Conservation (phyloP, 208 protist genomes). For the Wallacemonas sp. region DNA sequence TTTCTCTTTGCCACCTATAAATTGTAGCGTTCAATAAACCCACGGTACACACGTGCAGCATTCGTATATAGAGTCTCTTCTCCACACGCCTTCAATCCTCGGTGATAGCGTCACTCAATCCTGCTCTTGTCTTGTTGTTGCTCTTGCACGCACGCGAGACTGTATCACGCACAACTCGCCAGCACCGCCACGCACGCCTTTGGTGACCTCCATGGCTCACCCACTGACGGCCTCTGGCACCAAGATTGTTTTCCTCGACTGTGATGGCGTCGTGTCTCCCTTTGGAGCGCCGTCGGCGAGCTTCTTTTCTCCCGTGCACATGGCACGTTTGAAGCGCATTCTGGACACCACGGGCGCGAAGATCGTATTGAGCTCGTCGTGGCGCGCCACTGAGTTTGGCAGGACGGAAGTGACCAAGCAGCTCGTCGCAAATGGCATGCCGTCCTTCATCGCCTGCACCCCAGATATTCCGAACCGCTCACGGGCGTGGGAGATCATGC, state of each 20-base stretch:
- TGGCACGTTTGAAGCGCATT: conserved; percentile 47
- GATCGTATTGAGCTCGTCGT: conserved; percentile 73
- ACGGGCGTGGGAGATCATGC: conserved; percentile 50
- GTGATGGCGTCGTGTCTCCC: conserved; percentile 73
- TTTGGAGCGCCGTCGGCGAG: conserved; percentile 36
- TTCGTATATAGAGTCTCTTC: no score
- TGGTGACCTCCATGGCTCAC: background rate
- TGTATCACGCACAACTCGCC: no score
- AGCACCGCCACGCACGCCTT: no score
- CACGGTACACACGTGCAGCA: no score
- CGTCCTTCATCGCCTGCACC: conserved; percentile 58
- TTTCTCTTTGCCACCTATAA: no score
- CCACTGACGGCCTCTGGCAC: conserved; percentile 10
- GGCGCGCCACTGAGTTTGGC: conserved; percentile 67
- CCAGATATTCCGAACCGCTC: conserved; percentile 27
- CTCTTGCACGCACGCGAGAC: no score
- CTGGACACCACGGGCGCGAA: conserved; percentile 46
- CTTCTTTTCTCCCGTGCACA: conserved; percentile 28
- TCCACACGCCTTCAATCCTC: no score
- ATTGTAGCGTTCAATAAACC: no score
- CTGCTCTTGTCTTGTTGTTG: no score
- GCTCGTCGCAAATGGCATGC: conserved; percentile 37
- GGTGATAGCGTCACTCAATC: no score
- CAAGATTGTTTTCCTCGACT: conserved; percentile 77
- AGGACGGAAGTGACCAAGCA: conserved; percentile 50